Conservation (phyloP, 2,329 filamentous ascomycete species). For the Monilinia laxa region DNA sequence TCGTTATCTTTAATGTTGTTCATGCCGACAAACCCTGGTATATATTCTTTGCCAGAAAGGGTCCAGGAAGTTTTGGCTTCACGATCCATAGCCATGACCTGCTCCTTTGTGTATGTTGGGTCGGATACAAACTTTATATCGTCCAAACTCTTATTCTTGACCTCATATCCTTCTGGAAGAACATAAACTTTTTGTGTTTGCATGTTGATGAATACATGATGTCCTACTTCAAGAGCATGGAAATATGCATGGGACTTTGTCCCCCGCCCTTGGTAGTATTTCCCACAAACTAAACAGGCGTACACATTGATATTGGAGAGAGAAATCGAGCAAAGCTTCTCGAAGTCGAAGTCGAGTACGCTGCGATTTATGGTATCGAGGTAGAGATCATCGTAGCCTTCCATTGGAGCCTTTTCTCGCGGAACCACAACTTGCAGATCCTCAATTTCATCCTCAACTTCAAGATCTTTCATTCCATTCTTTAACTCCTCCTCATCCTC, state of each 20-base stretch:
- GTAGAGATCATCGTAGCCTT: conserved; percentile 93
- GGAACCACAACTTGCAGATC: conserved; percentile 44
- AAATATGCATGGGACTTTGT: conserved; percentile 96
- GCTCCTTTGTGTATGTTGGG: conserved; percentile 75
- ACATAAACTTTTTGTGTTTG: conserved; percentile 88
- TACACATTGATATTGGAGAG: conserved; percentile 99
- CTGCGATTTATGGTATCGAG: conserved; percentile 94
- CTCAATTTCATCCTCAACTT: conserved; percentile 39
- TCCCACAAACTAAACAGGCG: conserved; percentile 94
- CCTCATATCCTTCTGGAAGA: conserved; percentile 94
- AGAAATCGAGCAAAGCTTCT: conserved; percentile 95
- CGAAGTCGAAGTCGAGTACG: conserved; percentile 96
- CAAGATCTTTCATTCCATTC: conserved; percentile 37
- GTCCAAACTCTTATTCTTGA: conserved; percentile 88
- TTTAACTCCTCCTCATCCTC: conserved; percentile 32
- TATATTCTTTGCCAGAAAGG: conserved; percentile 79
- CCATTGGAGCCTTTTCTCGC: conserved; percentile 75
- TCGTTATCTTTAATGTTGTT: conserved; percentile 99
- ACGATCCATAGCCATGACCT: conserved; percentile 78
- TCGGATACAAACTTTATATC: conserved; percentile 99
- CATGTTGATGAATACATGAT: conserved; percentile 99
- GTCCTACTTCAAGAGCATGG: conserved; percentile 89
- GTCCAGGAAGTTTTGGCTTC: conserved; percentile 67
- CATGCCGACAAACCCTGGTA: conserved; percentile 94
- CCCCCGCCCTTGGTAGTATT: conserved; percentile 92